Evolutionary conservation across 768 basidiomycete species (phyloP), one percentile per base, ranked within the genome.

Genomic region (Galerina sulciceps): DNA sequence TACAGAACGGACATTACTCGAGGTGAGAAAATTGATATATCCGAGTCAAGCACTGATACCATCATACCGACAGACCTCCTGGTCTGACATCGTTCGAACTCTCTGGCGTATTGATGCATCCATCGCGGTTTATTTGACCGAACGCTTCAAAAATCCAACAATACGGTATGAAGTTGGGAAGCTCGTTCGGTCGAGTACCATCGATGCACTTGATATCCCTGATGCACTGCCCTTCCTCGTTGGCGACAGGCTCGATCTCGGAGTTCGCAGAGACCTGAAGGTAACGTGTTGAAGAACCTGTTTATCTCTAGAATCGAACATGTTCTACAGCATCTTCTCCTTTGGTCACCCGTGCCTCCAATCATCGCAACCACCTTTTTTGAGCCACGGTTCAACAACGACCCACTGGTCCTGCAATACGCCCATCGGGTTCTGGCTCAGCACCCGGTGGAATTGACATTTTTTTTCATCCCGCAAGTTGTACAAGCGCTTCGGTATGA

Each of bases 381-480:
- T 71, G 93, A 95, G 71, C 87, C 85, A 26, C 85, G 87, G 53
- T 96, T 89, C 72, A 82, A 87, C 61, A 92, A 85, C 65, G 89
- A 99, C 67, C 90, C 96, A 0, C 72, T 93, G 36, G 74, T 97
- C 36, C 76, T 99, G 18, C 97, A 99, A 87, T 99, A 98, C 70
- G 96, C 96, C 0, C 94, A 99, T 75, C 85, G 96, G 42, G 95
- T 96, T 1, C 76, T 99, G 42, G 94, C 94, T 69, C 92, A 96
- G 70, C 95, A 99, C 69, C 92, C 95, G 0, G 93, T 99, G 10
- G 89, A 93, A 13, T 70, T 98, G 51, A 96, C 96, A 0, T 99
- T 99, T 82, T 99, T 99, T 79, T 99, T 96, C 69, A 95, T 99
- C 34, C 97, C 97, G 0, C 97, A 99, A 81, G 89, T 99, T 17